Conservation (phyloP, 228 moss, liverwort and hornwort species). For the Sphagnum magellanicum region DNA sequence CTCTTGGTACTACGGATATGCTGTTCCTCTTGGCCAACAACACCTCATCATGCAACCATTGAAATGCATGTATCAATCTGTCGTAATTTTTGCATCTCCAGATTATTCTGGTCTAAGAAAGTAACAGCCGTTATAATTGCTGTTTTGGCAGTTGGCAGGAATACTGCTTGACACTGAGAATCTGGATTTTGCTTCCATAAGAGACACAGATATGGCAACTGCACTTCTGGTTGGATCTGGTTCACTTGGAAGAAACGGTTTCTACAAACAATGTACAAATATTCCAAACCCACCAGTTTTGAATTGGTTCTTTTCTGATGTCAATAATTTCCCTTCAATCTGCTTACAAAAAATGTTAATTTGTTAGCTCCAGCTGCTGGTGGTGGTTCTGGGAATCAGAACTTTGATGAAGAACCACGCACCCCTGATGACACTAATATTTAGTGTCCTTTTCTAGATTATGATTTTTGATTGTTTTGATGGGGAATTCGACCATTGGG, state of each 20-base stretch:
- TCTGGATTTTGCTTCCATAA: constrained; percentile 47
- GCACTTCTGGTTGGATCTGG: constrained; percentile 30
- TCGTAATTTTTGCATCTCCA: too few species aligned
- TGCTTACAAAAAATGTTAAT: not conserved
- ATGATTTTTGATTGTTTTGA: not conserved
- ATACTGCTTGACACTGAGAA: constrained; percentile 55
- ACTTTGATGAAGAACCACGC: not conserved
- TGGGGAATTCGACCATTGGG: not conserved
- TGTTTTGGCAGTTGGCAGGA: constrained; percentile 42
- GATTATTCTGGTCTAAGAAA: too few species aligned
- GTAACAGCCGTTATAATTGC: too few species aligned
- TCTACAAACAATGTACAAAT: constrained; percentile 25
- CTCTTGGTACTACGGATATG: constrained; percentile 19
- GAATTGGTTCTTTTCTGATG: not conserved
- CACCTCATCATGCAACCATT: too few species aligned
- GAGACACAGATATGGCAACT: constrained; percentile 43
- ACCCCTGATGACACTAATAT: not conserved
- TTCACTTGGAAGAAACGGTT: constrained; percentile 37
- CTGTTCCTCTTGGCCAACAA: too few species aligned
- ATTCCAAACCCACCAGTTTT: too few species aligned
- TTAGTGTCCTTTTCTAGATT: not conserved
- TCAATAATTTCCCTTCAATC: not conserved
- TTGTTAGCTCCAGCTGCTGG: not conserved
- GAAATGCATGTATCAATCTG: too few species aligned
- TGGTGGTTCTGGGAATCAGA: not conserved